Percentiles rank a stretch among this genome's conserved stretches.
phyloP scores from a whole-genome alignment of 1,284 basidiomycete genomes.

The Malassezia globosa region DNA sequence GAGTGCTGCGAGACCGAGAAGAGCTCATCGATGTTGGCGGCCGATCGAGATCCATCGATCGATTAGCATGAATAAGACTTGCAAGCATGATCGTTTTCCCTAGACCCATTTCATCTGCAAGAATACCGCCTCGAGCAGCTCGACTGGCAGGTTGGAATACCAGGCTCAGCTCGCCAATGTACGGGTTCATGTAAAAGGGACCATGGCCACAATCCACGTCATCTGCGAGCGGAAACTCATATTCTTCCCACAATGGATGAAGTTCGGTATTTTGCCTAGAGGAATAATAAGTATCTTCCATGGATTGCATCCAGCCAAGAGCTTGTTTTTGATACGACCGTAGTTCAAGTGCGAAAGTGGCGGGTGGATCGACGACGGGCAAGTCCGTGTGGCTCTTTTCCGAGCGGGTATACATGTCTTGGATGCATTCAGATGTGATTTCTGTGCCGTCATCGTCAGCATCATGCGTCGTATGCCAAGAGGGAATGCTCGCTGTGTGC shows the following conservation, averaged over 20 bases:
- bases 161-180: conserved; percentile 76
- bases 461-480: not conserved
- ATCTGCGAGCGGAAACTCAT: conserved; percentile 25
- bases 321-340: conserved; percentile 88
- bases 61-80: conserved; percentile 71
- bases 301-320: conserved; percentile 83
- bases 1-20: conserved; percentile 4
- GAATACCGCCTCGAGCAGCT: conserved; percentile 69
- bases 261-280: conserved; percentile 51
- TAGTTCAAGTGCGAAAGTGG: conserved; percentile 66
- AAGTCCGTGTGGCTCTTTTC: conserved; percentile 62
- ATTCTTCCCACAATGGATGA: conserved; percentile 94
- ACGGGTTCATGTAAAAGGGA: conserved; percentile 24
- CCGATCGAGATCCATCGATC: conserved; percentile 1
- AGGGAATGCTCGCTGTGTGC: not conserved
- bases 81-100: conserved; percentile 96
- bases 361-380: conserved; percentile 68
- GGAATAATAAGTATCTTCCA: conserved; percentile 54
- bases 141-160: conserved; percentile 72
- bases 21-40: not conserved
- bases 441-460: conserved; percentile 38
- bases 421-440: conserved; percentile 24
- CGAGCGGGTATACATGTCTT: conserved; percentile 55
- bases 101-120: conserved; percentile 75
- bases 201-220: conserved; percentile 22